These are phyloP conservation scores for Tolypocladium pustulatum DNA, from an alignment of 2,329 filamentous ascomycete species.

Conservation along the genomic window DNA sequence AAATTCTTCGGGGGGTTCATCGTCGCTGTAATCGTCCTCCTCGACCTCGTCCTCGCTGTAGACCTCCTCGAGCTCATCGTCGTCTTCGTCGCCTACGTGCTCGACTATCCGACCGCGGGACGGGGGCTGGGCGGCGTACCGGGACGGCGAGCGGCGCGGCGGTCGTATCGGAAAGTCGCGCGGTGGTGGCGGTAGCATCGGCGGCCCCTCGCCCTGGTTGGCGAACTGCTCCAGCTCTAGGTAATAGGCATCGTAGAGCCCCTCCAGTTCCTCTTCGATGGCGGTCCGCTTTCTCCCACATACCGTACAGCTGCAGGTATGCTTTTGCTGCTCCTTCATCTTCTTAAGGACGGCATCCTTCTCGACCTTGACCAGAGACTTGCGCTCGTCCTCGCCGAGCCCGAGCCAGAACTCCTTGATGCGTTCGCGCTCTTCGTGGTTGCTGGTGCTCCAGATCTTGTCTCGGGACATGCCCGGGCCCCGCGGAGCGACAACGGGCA, in stretches of 20 bases:
- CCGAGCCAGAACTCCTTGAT: conserved; percentile 99
- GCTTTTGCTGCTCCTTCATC: conserved; percentile 99
- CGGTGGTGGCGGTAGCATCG: conserved; percentile 33
- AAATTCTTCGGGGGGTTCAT: conserved; percentile 58
- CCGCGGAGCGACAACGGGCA: conserved; percentile 22
- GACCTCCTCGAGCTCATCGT: conserved; percentile 41
- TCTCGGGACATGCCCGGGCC: conserved; percentile 52
- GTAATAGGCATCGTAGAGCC: conserved; percentile 97
- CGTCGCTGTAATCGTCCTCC: conserved; percentile 54
- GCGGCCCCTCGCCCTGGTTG: conserved; percentile 63
- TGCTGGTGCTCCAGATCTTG: conserved; percentile 96
- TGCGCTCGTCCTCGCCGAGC: conserved; percentile 85
- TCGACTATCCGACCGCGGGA: conserved; percentile 65
- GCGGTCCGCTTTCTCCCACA: conserved; percentile 93
- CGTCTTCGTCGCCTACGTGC: conserved; percentile 46
- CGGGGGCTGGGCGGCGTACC: conserved; percentile 57
- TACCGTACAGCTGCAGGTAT: conserved; percentile 95
- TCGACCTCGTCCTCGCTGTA: conserved; percentile 43
- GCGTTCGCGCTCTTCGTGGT: conserved; percentile 85
- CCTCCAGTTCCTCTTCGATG: conserved; percentile 95
- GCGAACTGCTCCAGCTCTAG: conserved; percentile 96
- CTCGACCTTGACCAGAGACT: conserved; percentile 92
- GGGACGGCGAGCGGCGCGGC: conserved; percentile 45
- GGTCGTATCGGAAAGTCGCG: conserved; percentile 53
- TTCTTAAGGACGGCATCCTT: conserved; percentile 96